Evolutionary conservation across 495 filamentous ascomycete genomes (phyloP).

Genomic region (Penicillium canariense): DNA sequence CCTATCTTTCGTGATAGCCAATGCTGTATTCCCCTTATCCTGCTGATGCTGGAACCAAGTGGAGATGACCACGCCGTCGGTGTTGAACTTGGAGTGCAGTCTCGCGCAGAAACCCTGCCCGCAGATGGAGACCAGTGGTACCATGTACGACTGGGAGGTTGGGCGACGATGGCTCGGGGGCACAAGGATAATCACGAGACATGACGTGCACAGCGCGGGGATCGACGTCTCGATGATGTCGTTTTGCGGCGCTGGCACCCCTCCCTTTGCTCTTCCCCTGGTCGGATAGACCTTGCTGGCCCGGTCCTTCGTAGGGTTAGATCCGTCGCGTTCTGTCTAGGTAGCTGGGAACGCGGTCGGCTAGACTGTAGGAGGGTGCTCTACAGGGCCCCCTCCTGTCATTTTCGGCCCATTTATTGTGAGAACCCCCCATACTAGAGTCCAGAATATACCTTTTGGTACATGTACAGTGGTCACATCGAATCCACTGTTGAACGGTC

Average conservation of each 20-base stretch:
- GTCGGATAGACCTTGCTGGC: no score
- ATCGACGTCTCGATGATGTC: constrained; percentile 29
- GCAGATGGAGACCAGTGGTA: no score
- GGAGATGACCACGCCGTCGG: constrained; percentile 1
- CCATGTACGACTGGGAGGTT: no score
- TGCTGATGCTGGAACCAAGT: neutral
- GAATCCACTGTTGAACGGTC: neutral
- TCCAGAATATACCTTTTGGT: neutral
- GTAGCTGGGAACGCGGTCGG: no score
- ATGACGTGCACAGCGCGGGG: constrained; percentile 13
- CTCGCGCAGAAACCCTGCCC: neutral
- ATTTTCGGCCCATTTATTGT: neutral
- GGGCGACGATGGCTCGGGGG: neutral
- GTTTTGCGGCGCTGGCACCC: constrained; percentile 17
- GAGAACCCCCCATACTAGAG: neutral
- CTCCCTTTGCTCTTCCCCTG: no score
- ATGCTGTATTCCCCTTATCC: neutral
- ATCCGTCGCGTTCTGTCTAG: neutral
- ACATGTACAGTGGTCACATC: neutral
- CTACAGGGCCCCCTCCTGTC: no score
- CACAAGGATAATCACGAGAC: neutral
- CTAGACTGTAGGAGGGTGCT: no score
- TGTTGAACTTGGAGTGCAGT: no score
- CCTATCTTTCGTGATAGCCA: neutral
- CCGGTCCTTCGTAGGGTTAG: constrained; percentile 5